Evolutionary conservation across 2,329 filamentous ascomycete genomes (phyloP), one percentile per base, ranked within the genome.

Genomic region (Fusarium bactridioides): DNA sequence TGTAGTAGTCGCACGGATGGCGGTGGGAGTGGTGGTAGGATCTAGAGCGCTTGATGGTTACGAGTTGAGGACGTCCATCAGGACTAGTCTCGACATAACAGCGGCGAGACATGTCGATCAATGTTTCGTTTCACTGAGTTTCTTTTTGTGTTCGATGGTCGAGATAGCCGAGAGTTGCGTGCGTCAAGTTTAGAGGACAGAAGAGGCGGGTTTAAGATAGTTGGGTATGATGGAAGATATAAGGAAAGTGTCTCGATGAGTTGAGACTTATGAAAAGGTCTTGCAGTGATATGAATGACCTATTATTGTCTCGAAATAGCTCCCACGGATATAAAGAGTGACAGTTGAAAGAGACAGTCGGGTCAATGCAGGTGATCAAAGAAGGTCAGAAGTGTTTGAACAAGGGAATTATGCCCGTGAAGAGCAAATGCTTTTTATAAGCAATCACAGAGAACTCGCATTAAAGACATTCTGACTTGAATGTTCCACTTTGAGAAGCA

Each of bases 1-100:
- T 80, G 67, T 79, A 80, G 68, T 80, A 80, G 59, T 83, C 80
- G 69, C 76, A 78, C 63, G 78, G 73, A 55, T 79, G 78, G 51
- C 78, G 77, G 41, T 78, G 79, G 47, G 73, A 75, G 58, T 79
- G 77, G 43, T 81, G 76, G 48, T 82, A 79, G 7, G 82, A 83
- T 61, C 78, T 79, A 23, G 82, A 82, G 60, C 81, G 80, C 73
- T 83, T 83, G 78, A 84, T 70, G 47, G 80, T 76, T 29, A 84
- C 81, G 60, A 82, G 82, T 63, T 82, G 82, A 35, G 77, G 75
- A 40, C 74, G 78, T 23, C 82, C 82, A 18, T 78, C 74, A 16
- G 80, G 70, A 11, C 76, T 73, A 19, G 80, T 80, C 70, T 84
- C 82, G 67, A 83, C 72, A 57, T 79, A 83, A 73, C 78, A 81